These are phyloP conservation scores for Epichloe typhina DNA, from an alignment of 2,329 filamentous ascomycete genomes.

Conservation along the genomic window DNA sequence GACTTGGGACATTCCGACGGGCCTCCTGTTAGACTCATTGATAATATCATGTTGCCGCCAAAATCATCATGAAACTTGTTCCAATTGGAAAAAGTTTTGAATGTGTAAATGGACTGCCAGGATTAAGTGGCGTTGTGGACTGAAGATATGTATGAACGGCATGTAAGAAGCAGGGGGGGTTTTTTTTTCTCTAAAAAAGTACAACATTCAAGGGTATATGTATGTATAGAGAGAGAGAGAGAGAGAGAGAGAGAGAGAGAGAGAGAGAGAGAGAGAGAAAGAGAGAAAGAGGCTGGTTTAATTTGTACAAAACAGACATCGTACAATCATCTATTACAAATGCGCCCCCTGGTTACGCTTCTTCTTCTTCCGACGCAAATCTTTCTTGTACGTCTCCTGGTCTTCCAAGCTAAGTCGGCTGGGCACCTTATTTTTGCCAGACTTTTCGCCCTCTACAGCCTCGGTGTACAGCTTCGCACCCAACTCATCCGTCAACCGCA, in stretches of 20 bases:
- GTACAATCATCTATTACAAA: constrained; percentile 22
- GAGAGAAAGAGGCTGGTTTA: neutral
- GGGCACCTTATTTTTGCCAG: constrained; percentile 23
- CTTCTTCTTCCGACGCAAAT: constrained; percentile 33
- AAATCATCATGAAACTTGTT: constrained; percentile 20
- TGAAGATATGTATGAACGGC: neutral
- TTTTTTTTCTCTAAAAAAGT: too few species aligned
- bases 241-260: too few species aligned
- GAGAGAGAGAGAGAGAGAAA: too few species aligned
- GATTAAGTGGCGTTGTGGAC: neutral
- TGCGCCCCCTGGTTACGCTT: constrained; percentile 37
- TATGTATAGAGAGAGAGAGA: too few species aligned
- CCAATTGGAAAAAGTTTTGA: neutral
- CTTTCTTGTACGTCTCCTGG: constrained; percentile 27
- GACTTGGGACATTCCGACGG: constrained; percentile 60
- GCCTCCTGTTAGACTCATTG: constrained; percentile 75
- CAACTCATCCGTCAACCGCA: constrained; percentile 62
- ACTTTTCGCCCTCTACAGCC: constrained; percentile 26
- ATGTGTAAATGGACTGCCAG: neutral
- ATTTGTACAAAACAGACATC: neutral
- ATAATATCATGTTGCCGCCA: constrained; percentile 63
- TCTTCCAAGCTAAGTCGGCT: constrained; percentile 39
- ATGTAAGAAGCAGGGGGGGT: neutral
- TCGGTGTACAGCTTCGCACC: constrained; percentile 57
- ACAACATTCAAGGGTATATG: neutral